phyloP scores from a whole-genome alignment of 2,329 filamentous ascomycete species.

The Aspergillus sp. region DNA sequence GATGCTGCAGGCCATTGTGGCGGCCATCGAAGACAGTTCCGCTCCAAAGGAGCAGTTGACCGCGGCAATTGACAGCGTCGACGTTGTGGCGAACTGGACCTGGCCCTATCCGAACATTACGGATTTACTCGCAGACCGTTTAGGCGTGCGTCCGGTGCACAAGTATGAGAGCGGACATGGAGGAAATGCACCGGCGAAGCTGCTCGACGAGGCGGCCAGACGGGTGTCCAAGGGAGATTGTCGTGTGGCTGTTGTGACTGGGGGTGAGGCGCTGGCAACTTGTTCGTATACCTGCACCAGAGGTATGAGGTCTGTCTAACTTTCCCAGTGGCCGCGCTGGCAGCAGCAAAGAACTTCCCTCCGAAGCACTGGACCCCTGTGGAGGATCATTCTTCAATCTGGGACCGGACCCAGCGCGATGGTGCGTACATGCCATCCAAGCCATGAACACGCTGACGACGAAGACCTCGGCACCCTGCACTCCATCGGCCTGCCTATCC shows the following conservation, averaged over 20 bases:
- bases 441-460: background rate
- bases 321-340: background rate
- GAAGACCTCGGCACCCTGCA: slow-evolving; percentile 57
- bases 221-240: slow-evolving; percentile 54
- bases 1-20: slow-evolving; percentile 55
- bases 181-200: slow-evolving; percentile 60
- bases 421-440: background rate
- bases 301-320: background rate
- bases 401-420: slow-evolving; percentile 2
- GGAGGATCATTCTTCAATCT: slow-evolving; percentile 51
- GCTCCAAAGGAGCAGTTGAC: slow-evolving; percentile 36
- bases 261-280: slow-evolving; percentile 63
- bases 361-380: slow-evolving; percentile 43
- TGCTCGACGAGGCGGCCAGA: slow-evolving; percentile 63
- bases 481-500: slow-evolving; percentile 61
- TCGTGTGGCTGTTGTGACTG: slow-evolving; percentile 59
- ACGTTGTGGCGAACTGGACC: slow-evolving; percentile 62
- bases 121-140: slow-evolving; percentile 48
- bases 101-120: slow-evolving; percentile 58
- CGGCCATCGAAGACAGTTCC: slow-evolving; percentile 49
- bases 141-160: slow-evolving; percentile 50
- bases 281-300: slow-evolving; percentile 24
- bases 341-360: slow-evolving; percentile 51
- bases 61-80: slow-evolving; percentile 54
- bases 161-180: slow-evolving; percentile 57